Conservation (phyloP, 2,329 filamentous ascomycete genomes). For the Colletotrichum liaoningense region DNA sequence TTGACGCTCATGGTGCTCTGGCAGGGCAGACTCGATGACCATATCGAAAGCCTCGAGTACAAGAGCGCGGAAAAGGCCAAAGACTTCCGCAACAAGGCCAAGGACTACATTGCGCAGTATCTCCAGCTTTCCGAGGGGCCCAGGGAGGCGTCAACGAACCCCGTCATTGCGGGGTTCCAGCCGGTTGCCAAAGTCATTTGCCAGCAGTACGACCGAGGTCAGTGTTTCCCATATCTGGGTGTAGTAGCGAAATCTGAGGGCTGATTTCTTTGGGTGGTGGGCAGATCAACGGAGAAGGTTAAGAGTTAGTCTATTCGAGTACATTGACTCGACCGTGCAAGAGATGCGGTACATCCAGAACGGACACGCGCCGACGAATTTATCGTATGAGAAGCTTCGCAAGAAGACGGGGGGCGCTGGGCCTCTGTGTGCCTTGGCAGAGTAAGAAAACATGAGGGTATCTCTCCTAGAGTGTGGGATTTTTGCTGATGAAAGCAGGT, state of each 20-base stretch:
- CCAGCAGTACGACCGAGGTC: slow-evolving; percentile 22
- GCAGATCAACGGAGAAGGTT: slow-evolving; percentile 21
- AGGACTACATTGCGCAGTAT: slow-evolving; percentile 21
- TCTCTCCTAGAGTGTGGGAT: no score
- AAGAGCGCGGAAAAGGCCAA: slow-evolving; percentile 5
- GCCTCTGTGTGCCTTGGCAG: slow-evolving; percentile 27
- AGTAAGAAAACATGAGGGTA: slow-evolving; percentile 15
- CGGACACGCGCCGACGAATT: slow-evolving; percentile 21
- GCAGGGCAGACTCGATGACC: slow-evolving; percentile 34
- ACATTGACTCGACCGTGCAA: slow-evolving; percentile 24
- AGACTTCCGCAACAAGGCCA: slow-evolving; percentile 19
- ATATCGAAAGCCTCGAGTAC: slow-evolving; percentile 30
- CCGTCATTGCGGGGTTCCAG: slow-evolving; percentile 11
- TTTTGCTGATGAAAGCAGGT: slow-evolving; percentile 22
- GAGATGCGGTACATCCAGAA: slow-evolving; percentile 25
- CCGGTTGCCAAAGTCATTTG: slow-evolving; percentile 20
- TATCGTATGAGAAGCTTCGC: slow-evolving; percentile 22
- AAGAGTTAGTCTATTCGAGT: slow-evolving; percentile 24
- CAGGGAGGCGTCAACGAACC: neutral
- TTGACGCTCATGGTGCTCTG: slow-evolving; percentile 30
- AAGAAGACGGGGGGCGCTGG: slow-evolving; percentile 27
- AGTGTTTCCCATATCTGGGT: neutral
- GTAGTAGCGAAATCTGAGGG: no score
- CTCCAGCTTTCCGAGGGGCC: slow-evolving; percentile 17
- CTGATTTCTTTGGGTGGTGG: neutral